Conservation (phyloP, 805 yeast species). For the Candida suzukii region DNA sequence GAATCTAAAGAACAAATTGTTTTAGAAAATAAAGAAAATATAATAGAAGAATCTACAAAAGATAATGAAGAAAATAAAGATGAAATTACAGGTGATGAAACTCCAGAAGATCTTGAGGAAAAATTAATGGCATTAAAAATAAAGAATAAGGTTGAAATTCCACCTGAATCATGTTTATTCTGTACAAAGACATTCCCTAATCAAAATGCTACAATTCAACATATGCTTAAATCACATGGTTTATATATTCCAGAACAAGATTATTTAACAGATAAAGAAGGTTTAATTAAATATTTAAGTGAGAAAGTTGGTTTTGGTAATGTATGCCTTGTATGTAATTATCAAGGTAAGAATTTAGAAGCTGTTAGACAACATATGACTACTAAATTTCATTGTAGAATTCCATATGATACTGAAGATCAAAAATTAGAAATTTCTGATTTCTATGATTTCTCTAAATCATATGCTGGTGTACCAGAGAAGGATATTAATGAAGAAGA, state of each 20-base stretch:
- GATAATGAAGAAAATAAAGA: constrained; percentile 7
- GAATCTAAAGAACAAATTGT: constrained; percentile 12
- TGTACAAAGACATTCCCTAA: constrained; percentile 32
- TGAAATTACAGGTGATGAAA: constrained; percentile 3
- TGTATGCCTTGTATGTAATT: constrained; percentile 74
- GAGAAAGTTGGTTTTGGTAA: constrained; percentile 80
- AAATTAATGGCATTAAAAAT: constrained; percentile 37
- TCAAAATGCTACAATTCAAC: constrained; percentile 44
- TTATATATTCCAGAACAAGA: constrained; percentile 79
- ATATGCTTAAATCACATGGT: constrained; percentile 79
- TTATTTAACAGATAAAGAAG: constrained; percentile 60
- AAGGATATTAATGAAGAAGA: constrained; percentile 26
- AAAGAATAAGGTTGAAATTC: constrained; percentile 38
- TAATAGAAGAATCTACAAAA: constrained; percentile 4
- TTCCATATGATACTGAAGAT: constrained; percentile 80
- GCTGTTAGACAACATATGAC: constrained; percentile 86
- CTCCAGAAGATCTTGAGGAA: constrained; percentile 31
- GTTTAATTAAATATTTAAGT: constrained; percentile 67
- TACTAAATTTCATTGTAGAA: constrained; percentile 77
- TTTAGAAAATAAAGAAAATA: constrained; percentile 14
- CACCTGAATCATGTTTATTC: constrained; percentile 43
- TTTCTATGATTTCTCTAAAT: constrained; percentile 76
- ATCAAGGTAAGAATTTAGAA: constrained; percentile 77
- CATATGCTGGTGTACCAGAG: constrained; percentile 36
- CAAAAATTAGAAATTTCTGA: constrained; percentile 71